These are phyloP conservation scores for Arctostaphylos glauca DNA, from an alignment of 148 eudicot genomes.

Conservation along the genomic window DNA sequence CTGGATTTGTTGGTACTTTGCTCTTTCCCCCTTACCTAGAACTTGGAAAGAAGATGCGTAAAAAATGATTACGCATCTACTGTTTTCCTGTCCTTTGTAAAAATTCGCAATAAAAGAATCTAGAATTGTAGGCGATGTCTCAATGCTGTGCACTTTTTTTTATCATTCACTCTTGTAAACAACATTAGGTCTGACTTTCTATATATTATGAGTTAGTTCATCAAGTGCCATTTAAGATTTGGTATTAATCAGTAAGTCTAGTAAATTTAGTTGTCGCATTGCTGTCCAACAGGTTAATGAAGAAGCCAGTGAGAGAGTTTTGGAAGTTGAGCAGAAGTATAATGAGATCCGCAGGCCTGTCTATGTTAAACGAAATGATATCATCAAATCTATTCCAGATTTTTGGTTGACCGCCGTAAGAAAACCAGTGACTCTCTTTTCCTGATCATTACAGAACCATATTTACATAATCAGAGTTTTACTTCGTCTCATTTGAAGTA, in stretches of 20 bases:
- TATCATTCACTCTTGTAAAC: not conserved
- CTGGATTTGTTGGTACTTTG: not conserved
- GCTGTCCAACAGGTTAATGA: conserved; percentile 58
- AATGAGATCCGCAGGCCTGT: conserved; percentile 71
- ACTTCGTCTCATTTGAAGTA: conserved; percentile 3
- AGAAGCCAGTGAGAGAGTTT: conserved; percentile 74
- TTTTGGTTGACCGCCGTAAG: conserved; percentile 93
- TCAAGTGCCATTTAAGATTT: not conserved
- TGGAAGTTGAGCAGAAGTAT: conserved; percentile 83
- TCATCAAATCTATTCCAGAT: conserved; percentile 77
- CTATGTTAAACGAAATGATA: conserved; percentile 62
- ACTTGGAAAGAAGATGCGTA: not conserved
- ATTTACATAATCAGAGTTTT: not conserved
- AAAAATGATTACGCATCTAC: not conserved
- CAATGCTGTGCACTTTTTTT: not conserved
- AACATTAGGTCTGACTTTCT: not conserved
- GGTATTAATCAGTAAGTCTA: not conserved
- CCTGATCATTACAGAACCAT: not conserved
- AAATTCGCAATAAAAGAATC: not conserved
- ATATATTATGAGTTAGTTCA: not conserved
- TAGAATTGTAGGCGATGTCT: not conserved
- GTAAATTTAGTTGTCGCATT: not conserved
- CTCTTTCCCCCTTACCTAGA: not conserved
- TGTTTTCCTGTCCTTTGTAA: not conserved
- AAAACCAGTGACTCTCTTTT: conserved; percentile 1